Conservation (phyloP, 2,329 filamentous ascomycete genomes). For the Hymenoscyphus albidus region DNA sequence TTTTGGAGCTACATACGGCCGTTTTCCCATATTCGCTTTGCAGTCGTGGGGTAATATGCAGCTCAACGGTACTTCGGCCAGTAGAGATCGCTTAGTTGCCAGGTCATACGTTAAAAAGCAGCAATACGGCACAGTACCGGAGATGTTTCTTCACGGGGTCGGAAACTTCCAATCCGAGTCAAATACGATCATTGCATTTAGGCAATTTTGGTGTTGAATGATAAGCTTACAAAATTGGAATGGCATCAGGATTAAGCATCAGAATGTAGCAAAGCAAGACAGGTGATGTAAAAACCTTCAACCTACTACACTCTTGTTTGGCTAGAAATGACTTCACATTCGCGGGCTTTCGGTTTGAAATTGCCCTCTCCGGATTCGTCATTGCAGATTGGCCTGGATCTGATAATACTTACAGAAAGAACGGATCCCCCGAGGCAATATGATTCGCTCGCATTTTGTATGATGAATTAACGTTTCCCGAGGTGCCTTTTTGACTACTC, state of each 20-base stretch:
- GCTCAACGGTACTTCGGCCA: not conserved
- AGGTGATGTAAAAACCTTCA: not conserved
- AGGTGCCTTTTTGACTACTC: not conserved
- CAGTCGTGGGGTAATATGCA: not conserved
- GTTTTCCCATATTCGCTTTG: not conserved
- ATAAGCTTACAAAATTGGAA: not conserved
- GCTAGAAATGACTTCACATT: not conserved
- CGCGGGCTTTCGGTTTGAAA: not conserved
- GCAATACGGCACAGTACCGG: conserved; percentile 2
- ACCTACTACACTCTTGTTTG: not conserved
- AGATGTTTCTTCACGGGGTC: not conserved
- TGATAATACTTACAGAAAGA: not conserved
- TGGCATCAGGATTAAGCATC: not conserved
- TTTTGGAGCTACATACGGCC: not conserved
- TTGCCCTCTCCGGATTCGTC: not conserved
- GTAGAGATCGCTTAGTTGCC: not conserved
- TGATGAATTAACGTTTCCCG: not conserved
- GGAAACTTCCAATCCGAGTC: not conserved
- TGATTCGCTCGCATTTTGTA: not conserved
- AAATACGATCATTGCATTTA: not conserved
- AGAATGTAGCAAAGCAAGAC: not conserved
- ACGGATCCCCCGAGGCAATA: not conserved
- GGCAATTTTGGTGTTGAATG: not conserved
- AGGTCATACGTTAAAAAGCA: not conserved
- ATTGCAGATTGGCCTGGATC: not conserved